Evolutionary conservation across 495 filamentous ascomycete species (phyloP), one percentile per base, ranked within the genome.

Genomic region (Aspergillus taichungensis): DNA sequence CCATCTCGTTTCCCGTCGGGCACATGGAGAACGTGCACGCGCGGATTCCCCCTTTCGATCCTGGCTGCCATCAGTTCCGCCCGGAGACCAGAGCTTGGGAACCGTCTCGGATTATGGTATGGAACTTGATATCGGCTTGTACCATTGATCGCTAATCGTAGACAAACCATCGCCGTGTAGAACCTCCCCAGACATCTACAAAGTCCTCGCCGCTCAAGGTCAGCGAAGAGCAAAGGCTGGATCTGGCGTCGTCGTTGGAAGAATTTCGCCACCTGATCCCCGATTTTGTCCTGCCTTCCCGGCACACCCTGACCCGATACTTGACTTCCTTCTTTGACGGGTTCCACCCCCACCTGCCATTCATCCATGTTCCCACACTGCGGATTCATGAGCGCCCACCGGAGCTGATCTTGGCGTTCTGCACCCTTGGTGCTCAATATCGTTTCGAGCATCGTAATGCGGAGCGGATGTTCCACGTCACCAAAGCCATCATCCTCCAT

Each of bases 11-110:
- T 48, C 47, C 28, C 53, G 52, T 33, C 50, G 50, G 11, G 47
- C 38, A 32, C 43, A 50, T 30, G 50, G 51, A 31, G 62, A 61
- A 3, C 48, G 54, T 13, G 60, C 65, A n/a, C 59, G 65, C 13
- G 65, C 56, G 9, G 60, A 65, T 40, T 68, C 65, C 6, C 65
- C 65, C 29, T 67, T 67, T 31, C 53, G 65, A 42, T 65, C 65
- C 10, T 68, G 65, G 65, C 58, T 68, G 11, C 61, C 65, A 13
- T 67, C 64, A 6, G 64, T 66, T 11, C 61, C 63, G 8, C 54
- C 57, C 8, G 63, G 55, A 8, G 64, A 68, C 31, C 65, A 68
- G 39, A 66, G 64, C 33, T 36, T 68, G 24, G 61, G 59, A 5
- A 48, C 57, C 34, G 43, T 68, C 11, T 63, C 62, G 18, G 64